phyloP scores from a whole-genome alignment of 78 protist genomes.

The Dictyostelium intermedium region DNA sequence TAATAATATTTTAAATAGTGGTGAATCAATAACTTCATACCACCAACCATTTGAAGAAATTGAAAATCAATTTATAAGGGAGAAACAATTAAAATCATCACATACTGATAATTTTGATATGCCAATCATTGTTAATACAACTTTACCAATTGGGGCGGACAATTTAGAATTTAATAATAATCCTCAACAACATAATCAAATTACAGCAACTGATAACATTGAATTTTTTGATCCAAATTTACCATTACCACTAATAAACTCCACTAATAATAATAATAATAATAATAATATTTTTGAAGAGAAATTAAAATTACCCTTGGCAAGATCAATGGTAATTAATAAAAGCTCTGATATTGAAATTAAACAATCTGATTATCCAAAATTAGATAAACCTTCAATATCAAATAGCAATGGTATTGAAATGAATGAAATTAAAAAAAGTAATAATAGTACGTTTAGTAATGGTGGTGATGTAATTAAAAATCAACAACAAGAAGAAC shows the following conservation, averaged over 20 bases:
- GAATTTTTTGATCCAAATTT: not conserved
- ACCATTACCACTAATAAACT: not conserved
- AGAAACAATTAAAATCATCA: not conserved
- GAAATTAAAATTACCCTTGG: not conserved
- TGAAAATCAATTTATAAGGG: not conserved
- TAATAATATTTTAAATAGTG: not conserved
- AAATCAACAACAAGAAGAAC: not conserved
- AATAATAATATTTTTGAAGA: not conserved
- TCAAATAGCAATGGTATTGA: not conserved
- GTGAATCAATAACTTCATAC: not conserved
- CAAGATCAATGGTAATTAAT: constrained; percentile 10
- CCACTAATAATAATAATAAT: not conserved
- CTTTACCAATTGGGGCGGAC: not conserved
- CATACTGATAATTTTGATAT: not conserved
- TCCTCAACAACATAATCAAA: not conserved
- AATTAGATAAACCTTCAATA: not conserved
- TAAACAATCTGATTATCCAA: not conserved
- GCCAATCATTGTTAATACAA: not conserved
- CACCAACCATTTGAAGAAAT: not conserved
- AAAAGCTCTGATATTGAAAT: not conserved
- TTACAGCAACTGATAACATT: not conserved
- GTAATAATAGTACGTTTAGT: not conserved
- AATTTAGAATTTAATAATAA: not conserved
- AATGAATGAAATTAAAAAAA: not conserved
- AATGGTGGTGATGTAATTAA: not conserved